These are phyloP conservation scores for Rhexocercosporidium sp. DNA, from an alignment of 2,329 filamentous ascomycete species.

Conservation along the genomic window DNA sequence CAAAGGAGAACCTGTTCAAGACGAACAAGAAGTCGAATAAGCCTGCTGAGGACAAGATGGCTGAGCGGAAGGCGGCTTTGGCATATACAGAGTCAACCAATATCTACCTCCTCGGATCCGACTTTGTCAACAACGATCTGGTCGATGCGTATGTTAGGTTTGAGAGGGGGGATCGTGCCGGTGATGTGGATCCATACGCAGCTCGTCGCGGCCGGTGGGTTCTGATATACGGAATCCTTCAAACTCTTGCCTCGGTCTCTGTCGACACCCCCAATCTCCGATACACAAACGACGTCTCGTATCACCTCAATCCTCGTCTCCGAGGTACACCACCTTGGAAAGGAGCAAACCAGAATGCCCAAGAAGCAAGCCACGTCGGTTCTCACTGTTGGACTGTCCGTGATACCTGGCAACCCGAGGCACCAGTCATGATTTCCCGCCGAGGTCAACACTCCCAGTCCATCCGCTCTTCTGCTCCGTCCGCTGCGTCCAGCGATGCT, in stretches of 20 bases:
- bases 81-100: constrained; percentile 66
- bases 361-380: constrained; percentile 38
- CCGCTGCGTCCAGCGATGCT: constrained; percentile 20
- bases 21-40: constrained; percentile 23
- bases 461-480: constrained; percentile 12
- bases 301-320: constrained; percentile 61
- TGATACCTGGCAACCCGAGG: constrained; percentile 29
- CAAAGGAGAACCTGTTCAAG: constrained; percentile 29
- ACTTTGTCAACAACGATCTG: constrained; percentile 58
- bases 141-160: constrained; percentile 61
- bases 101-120: constrained; percentile 59
- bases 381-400: constrained; percentile 43
- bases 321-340: constrained; percentile 61
- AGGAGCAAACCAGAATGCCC: constrained; percentile 37
- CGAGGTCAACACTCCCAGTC: constrained; percentile 1
- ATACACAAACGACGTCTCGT: constrained; percentile 58
- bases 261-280: constrained; percentile 61
- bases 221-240: constrained; percentile 63
- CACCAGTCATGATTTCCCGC: constrained; percentile 10
- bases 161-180: constrained; percentile 58
- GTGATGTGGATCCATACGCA: constrained; percentile 57
- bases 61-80: constrained; percentile 43
- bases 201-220: constrained; percentile 66
- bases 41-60: constrained; percentile 33
- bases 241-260: constrained; percentile 62